Evolutionary conservation across 495 filamentous ascomycete genomes (phyloP), one percentile per base, ranked within the genome.

Genomic region (Neurospora sp.): DNA sequence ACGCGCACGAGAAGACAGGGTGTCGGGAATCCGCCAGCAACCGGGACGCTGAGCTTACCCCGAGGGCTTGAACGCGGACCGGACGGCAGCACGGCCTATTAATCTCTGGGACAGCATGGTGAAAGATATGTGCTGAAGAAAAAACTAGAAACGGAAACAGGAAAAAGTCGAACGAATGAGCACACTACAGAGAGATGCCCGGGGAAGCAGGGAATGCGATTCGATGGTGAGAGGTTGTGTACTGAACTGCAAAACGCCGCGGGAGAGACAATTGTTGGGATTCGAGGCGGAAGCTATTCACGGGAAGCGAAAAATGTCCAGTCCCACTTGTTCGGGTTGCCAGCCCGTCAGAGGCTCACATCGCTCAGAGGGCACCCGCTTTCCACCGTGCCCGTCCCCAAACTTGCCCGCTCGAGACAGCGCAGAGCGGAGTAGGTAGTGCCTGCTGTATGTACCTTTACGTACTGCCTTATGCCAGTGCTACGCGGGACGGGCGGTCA

Each of bases 81-180:
- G 89, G 80, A 89, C 88, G 76, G 87, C 83, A 76, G 88, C 84
- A 85, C 90, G 87, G 76, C 90, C 89, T 83, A 93, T 82, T 80
- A 92, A 84, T 83, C 89, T 84, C 75, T 83, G 88, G 73, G 91
- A 88, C 83, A 94, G 89, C 93, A 96, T 95, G 9, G 70, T 80
- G 70, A 70, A 31, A 69, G 43, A 34, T 69, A 38, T 4, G 70
- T 70, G 37, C 40, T 71, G 19, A 43, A 24, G 69, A 43, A 8
- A 72, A 70, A 72, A 71, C 69, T 45, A 69, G 75, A 76, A 80
- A 77, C 34, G 76, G 62, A 78, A 72, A 73, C 71, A 72, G 71
- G 78, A 73, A 80, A 76, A 76, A 79, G 71, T 77, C 78, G 71
- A 75, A 72, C 74, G 71, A 72, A 72, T 5, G 74, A 79, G 73